Base-by-base conservation (phyloP, 768 basidiomycete species). In the Strobilomyces confusus region DNA sequence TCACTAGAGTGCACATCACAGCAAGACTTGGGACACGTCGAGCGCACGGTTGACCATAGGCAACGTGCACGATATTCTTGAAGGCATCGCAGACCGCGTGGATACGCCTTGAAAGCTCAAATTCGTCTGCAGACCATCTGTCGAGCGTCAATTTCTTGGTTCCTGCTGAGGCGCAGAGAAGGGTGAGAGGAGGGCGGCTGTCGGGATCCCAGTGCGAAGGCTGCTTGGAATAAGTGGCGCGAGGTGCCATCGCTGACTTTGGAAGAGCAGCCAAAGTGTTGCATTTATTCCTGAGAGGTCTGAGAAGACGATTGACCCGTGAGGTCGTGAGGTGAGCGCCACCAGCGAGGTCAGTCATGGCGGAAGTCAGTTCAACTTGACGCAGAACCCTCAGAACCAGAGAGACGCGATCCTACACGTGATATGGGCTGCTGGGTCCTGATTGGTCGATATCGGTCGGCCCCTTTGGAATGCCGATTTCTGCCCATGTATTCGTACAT, bases 81-180 rank as follows among this genome's bases (percentile, higher is more conserved):
- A 82, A 86, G 48, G 77, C 76, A 55, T 80, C 79, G n/a, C 79
- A 72, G 15, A 85, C 73, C 14, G 78, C 78, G 60, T 81, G 73
- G 9, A 83, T 73, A 29, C 69, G 74, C 34, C 72, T 72, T 9
- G 80, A 75, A 29, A 81, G 68, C 49, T 79, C 75, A 34, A 75
- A 59, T 20, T 67, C 72, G 30, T 72, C 71, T 44, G 65, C 52
- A 34, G 62, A 67, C 20, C 66, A 59, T 41, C 67, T 68, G 48
- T 74, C 69, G 5, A 75, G 62, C 44, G 69, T 66, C 17, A 73
- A 59, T 37, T 69, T 72, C 47, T 63, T 71, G 46, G 69, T 53
- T 19, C 61, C 68, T 19, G 72, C 66, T 4, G 77, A 72, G 15
- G 71, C 68, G 13, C 60, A 72, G 13, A 81, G 66, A n/a, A 75